These are phyloP conservation scores for Diospyros kaki DNA, from an alignment of 148 eudicot species.

Conservation along the genomic window DNA sequence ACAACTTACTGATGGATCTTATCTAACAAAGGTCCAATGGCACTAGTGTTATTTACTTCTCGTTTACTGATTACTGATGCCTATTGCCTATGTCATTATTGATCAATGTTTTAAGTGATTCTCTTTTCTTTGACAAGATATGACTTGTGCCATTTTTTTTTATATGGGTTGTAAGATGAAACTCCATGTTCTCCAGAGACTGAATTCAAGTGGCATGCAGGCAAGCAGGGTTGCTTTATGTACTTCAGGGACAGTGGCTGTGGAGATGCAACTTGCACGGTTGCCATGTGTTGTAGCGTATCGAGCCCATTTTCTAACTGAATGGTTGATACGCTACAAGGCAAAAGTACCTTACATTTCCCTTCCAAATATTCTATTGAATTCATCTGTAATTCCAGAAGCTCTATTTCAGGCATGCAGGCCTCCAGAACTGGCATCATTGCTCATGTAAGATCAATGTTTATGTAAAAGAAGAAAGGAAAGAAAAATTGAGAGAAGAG, in stretches of 20 bases:
- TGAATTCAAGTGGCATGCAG: constrained; percentile 29
- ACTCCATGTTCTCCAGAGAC: too few relatives aligned
- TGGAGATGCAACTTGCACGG: constrained; percentile 89
- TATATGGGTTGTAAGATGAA: too few relatives aligned
- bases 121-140: too few relatives aligned
- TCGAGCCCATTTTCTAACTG: constrained; percentile 85
- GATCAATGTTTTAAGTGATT: too few relatives aligned
- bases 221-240: constrained; percentile 78
- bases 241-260: constrained; percentile 86
- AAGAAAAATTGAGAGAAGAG: too few relatives aligned
- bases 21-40: too few relatives aligned
- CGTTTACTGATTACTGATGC: too few relatives aligned
- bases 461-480: too few relatives aligned
- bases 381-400: constrained; percentile 79
- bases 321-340: constrained; percentile 66
- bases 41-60: too few relatives aligned
- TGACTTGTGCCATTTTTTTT: too few relatives aligned
- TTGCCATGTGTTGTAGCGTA: constrained; percentile 87
- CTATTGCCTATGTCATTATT: too few relatives aligned
- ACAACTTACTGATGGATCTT: too few relatives aligned
- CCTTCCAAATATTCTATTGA: constrained; percentile 75
- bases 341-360: constrained; percentile 79
- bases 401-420: constrained; percentile 71
- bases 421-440: constrained; percentile 53
- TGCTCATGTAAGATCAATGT: constrained; percentile 46